phyloP scores from a whole-genome alignment of 768 basidiomycete genomes.

The Boletus vinaceobasis region DNA sequence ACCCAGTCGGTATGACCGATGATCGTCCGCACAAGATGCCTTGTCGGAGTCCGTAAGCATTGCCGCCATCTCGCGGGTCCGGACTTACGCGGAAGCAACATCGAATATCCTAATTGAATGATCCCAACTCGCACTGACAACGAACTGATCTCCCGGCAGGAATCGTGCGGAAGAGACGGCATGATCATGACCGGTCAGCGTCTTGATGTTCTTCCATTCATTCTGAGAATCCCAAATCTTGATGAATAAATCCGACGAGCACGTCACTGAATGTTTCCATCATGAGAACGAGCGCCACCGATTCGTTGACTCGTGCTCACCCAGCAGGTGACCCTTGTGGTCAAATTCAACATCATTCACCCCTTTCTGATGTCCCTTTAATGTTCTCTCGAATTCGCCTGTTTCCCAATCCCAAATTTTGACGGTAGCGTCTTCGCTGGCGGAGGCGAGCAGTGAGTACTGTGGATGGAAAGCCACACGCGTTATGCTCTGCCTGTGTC shows the following conservation, averaged over 20 bases:
- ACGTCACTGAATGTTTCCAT: constrained; percentile 37
- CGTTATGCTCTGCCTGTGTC: constrained; percentile 75
- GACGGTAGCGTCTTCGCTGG: constrained; percentile 84
- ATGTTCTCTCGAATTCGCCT: constrained; percentile 86
- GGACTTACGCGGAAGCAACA: constrained; percentile 74
- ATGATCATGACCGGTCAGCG: constrained; percentile 88
- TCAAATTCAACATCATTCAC: constrained; percentile 88
- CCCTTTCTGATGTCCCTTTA: constrained; percentile 89
- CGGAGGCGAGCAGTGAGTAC: constrained; percentile 78
- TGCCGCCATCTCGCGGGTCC: not conserved
- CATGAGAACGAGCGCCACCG: not conserved
- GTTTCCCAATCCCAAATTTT: constrained; percentile 98
- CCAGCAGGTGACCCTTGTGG: constrained; percentile 76
- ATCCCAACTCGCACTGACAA: constrained; percentile 87
- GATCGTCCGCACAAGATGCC: constrained; percentile 75
- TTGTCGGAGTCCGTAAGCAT: constrained; percentile 28
- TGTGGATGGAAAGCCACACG: constrained; percentile 83
- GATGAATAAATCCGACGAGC: constrained; percentile 85
- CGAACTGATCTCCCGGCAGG: constrained; percentile 76
- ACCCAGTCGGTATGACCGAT: constrained; percentile 85
- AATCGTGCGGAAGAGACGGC: constrained; percentile 84
- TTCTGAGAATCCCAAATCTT: constrained; percentile 90
- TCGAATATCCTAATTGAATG: constrained; percentile 84
- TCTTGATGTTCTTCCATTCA: constrained; percentile 87
- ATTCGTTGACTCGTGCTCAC: constrained; percentile 38